phyloP scores from a whole-genome alignment of 176 grass and related monocot species.

The Oryza meridionalis region DNA sequence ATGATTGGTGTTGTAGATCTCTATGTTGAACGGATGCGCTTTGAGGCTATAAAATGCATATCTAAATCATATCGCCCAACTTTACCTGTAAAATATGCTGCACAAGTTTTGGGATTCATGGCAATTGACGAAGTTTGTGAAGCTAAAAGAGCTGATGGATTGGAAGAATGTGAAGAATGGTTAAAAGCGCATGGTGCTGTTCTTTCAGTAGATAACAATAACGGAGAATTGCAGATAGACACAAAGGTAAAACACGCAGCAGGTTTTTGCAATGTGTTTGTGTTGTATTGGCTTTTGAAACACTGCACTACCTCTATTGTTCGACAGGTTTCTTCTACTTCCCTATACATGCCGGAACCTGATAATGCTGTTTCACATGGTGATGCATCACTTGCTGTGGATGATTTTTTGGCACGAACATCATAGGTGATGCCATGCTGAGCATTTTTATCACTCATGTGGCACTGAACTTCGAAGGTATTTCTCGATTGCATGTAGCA shows the following conservation, averaged over 20 bases:
- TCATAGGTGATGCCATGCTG: slow-evolving; percentile 37
- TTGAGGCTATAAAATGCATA: slow-evolving; percentile 87
- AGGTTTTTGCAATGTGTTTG: slow-evolving; percentile 1
- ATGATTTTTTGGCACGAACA: slow-evolving; percentile 79
- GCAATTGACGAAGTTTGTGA: slow-evolving; percentile 48
- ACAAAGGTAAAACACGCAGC: slow-evolving; percentile 64
- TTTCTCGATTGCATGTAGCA: not conserved
- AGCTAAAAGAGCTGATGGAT: slow-evolving; percentile 41
- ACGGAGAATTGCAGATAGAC: slow-evolving; percentile 71
- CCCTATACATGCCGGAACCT: slow-evolving; percentile 79
- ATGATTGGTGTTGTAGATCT: slow-evolving; percentile 60
- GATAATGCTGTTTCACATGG: slow-evolving; percentile 94
- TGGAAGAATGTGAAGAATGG: slow-evolving; percentile 90
- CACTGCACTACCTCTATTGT: not conserved
- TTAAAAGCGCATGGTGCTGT: slow-evolving; percentile 84
- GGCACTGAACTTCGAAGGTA: slow-evolving; percentile 24
- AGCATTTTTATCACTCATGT: not conserved
- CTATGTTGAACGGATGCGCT: slow-evolving; percentile 80
- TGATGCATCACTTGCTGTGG: slow-evolving; percentile 78
- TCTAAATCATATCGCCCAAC: slow-evolving; percentile 79
- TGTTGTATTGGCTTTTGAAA: slow-evolving; percentile 31
- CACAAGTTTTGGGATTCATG: slow-evolving; percentile 70
- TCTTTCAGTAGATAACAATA: slow-evolving; percentile 58
- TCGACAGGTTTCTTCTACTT: slow-evolving; percentile 65
- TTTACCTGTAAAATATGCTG: slow-evolving; percentile 66